These are phyloP conservation scores for Nymphaea thermarum DNA, from an alignment of 164 flowering plant species.

Conservation along the genomic window DNA sequence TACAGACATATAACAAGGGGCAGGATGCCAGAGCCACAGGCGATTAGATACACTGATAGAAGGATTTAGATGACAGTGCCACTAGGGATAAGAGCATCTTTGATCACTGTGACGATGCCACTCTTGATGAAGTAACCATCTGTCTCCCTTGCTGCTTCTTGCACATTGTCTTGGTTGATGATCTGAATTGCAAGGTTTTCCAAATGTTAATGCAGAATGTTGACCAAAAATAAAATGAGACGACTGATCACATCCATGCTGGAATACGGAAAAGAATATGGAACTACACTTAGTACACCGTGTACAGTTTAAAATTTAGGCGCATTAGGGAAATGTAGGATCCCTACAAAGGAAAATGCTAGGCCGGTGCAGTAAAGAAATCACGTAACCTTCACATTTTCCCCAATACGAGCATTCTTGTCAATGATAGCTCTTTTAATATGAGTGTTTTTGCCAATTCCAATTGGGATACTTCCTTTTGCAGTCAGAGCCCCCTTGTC, in stretches of 20 bases:
- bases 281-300: too few relatives aligned
- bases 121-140: slow-evolving; percentile 41
- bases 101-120: slow-evolving; percentile 55
- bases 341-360: too few relatives aligned
- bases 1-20: too few relatives aligned
- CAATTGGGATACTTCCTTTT: slow-evolving; percentile 35
- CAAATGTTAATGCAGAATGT: too few relatives aligned
- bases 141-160: slow-evolving; percentile 52
- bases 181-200: slow-evolving; percentile 27
- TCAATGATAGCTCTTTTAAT: slow-evolving; percentile 70
- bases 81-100: slow-evolving; percentile 48
- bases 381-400: slow-evolving; percentile 46
- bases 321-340: too few relatives aligned
- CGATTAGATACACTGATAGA: not conserved
- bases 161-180: slow-evolving; percentile 48
- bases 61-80: slow-evolving; percentile 34
- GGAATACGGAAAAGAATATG: too few relatives aligned
- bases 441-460: slow-evolving; percentile 52
- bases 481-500: slow-evolving; percentile 9
- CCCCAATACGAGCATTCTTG: slow-evolving; percentile 79
- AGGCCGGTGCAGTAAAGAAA: not conserved
- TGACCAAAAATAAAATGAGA: too few relatives aligned
- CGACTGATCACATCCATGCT: not conserved
- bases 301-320: too few relatives aligned
- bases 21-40: too few relatives aligned